A percentile compares a stretch with the other conserved stretches of the same genome.
These are phyloP conservation scores for Phytomonas francai DNA, from an alignment of 208 protist genomes.

Conservation along the genomic window DNA sequence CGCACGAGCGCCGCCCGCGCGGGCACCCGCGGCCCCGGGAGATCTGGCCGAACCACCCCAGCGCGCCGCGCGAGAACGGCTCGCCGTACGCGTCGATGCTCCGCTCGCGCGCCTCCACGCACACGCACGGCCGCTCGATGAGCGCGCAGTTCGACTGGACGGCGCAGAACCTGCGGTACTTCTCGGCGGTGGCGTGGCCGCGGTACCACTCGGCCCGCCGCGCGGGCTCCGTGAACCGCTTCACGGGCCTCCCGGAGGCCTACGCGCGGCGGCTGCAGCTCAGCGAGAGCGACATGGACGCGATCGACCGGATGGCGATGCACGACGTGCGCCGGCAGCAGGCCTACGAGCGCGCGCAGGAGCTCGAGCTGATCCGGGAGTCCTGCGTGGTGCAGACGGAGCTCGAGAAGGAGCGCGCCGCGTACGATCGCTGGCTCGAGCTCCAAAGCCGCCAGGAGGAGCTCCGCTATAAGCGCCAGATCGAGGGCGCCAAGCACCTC, in stretches of 20 bases:
- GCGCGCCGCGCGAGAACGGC: too few relatives aligned
- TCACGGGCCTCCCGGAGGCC: constrained; percentile 9
- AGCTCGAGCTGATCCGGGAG: constrained; percentile 21
- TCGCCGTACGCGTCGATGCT: too few relatives aligned
- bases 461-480: constrained; percentile 12
- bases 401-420: constrained; percentile 31
- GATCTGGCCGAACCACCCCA: background rate
- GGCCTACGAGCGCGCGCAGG: constrained; percentile 23
- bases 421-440: constrained; percentile 16
- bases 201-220: constrained; percentile 28
- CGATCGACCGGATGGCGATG: constrained; percentile 50
- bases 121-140: too few relatives aligned
- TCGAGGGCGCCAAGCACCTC: constrained; percentile 15
- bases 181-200: constrained; percentile 29
- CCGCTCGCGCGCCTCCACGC: too few relatives aligned
- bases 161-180: constrained; percentile 18
- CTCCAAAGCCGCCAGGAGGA: constrained; percentile 10
- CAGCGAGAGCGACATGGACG: constrained; percentile 37
- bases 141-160: background rate
- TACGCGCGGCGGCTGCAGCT: constrained; percentile 8
- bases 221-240: constrained; percentile 21
- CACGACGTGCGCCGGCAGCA: constrained; percentile 41
- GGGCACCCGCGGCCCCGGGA: constrained; percentile 3
- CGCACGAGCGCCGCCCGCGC: constrained; percentile 3
- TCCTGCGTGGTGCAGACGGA: constrained; percentile 24